phyloP scores from a whole-genome alignment of 371 early-diverging fungal species.

The Apophysomyces elegans region DNA sequence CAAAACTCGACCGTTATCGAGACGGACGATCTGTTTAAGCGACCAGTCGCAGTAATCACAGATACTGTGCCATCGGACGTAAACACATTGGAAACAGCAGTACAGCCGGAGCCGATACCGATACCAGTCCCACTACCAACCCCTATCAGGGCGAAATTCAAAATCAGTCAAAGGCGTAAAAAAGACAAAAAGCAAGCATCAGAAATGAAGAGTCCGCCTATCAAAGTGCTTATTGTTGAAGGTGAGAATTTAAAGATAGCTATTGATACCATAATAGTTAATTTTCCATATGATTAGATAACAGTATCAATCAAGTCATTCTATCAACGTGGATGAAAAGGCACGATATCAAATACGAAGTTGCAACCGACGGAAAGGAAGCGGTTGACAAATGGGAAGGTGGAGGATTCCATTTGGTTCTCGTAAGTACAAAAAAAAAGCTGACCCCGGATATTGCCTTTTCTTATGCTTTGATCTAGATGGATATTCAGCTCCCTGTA shows the following conservation, averaged over 20 bases:
- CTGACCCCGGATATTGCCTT: background rate
- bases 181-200: constrained; percentile 9
- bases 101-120: constrained; percentile 2
- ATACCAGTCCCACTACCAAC: background rate
- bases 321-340: constrained; percentile 68
- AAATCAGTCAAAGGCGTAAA: constrained; percentile 14
- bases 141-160: constrained; percentile 13
- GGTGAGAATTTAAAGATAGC: constrained; percentile 35
- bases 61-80: background rate
- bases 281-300: constrained; percentile 44
- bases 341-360: constrained; percentile 64
- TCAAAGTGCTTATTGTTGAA: constrained; percentile 77
- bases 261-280: background rate
- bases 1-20: background rate
- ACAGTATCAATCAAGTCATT: constrained; percentile 71
- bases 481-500: constrained; percentile 80
- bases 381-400: constrained; percentile 70
- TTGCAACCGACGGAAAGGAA: constrained; percentile 70
- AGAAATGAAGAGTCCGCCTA: constrained; percentile 46
- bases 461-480: constrained; percentile 31
- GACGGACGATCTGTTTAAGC: background rate
- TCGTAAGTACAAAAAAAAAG: constrained; percentile 45
- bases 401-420: constrained; percentile 69
- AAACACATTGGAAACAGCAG: background rate
- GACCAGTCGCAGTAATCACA: background rate